These are phyloP conservation scores for Suillus paluster DNA, from an alignment of 768 basidiomycete genomes.

Conservation along the genomic window DNA sequence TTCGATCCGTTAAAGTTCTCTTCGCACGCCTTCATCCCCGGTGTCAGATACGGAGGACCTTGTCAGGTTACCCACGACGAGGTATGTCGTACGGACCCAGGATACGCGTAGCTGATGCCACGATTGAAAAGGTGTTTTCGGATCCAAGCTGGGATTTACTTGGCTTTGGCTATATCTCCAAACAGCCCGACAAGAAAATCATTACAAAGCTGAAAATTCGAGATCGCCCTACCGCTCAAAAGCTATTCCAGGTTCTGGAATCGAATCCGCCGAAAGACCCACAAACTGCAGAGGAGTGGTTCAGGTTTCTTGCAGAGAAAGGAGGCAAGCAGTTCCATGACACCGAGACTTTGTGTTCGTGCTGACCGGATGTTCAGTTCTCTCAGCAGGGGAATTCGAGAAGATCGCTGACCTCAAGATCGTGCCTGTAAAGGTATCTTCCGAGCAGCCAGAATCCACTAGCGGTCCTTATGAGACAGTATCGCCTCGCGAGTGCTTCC, in stretches of 20 bases:
- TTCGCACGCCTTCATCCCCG: constrained; percentile 76
- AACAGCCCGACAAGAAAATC: constrained; percentile 53
- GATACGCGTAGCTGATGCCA: neutral
- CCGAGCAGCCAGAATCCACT: neutral
- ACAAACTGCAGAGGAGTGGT: constrained; percentile 59
- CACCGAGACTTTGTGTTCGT: neutral
- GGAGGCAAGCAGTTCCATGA: constrained; percentile 42
- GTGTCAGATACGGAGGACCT: constrained; percentile 28
- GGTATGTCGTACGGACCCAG: neutral
- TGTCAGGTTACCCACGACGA: neutral
- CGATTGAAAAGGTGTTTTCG: constrained; percentile 58
- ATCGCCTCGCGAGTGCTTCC: constrained; percentile 66
- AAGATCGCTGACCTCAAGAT: constrained; percentile 58
- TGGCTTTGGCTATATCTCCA: constrained; percentile 73
- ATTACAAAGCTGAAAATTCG: constrained; percentile 62
- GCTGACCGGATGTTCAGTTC: constrained; percentile 45
- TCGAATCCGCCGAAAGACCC: constrained; percentile 57
- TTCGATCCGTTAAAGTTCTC: constrained; percentile 49
- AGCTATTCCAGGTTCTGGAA: constrained; percentile 58
- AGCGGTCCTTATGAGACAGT: constrained; percentile 24
- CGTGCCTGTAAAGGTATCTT: constrained; percentile 54
- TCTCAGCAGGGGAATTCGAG: constrained; percentile 53
- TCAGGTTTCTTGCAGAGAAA: constrained; percentile 62
- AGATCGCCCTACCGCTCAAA: constrained; percentile 62
- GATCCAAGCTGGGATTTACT: constrained; percentile 66